Conservation (phyloP, 208 protist genomes). For the Leishmania aethiopica region DNA sequence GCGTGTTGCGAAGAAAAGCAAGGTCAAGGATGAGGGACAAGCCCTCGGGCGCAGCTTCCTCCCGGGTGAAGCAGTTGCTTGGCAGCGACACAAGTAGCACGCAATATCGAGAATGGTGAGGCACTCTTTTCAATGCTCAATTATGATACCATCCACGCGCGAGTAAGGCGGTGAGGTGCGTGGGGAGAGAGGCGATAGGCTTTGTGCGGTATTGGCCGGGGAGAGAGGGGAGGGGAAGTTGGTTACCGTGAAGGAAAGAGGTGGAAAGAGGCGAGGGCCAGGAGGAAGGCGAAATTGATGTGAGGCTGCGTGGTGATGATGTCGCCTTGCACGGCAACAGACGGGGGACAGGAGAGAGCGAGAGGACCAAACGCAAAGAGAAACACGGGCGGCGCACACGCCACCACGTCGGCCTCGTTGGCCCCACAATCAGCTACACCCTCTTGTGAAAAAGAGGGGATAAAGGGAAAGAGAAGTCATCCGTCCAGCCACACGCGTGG, state of each 20-base stretch:
- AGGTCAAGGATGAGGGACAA: neutral
- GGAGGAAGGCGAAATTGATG: neutral
- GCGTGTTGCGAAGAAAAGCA: neutral
- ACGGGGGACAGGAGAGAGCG: neutral
- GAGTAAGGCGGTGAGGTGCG: neutral
- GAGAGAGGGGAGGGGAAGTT: neutral
- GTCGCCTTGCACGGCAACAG: neutral
- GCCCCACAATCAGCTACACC: neutral
- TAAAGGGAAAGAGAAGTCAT: neutral
- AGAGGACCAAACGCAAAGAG: constrained; percentile 1
- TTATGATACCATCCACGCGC: neutral
- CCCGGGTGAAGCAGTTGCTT: neutral
- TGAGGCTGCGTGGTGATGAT: neutral
- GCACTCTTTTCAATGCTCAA: neutral
- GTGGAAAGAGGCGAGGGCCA: neutral
- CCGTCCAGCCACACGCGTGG: neutral
- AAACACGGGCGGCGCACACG: neutral
- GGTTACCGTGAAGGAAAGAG: neutral
- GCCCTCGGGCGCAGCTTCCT: neutral
- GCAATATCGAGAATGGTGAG: neutral
- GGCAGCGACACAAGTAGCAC: neutral
- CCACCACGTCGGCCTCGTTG: neutral
- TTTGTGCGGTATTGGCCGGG: neutral
- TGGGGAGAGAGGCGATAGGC: neutral
- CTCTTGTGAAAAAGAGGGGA: neutral